Conservation (phyloP, 2,329 filamentous ascomycete species). For the Cryoendolithus antarcticus region DNA sequence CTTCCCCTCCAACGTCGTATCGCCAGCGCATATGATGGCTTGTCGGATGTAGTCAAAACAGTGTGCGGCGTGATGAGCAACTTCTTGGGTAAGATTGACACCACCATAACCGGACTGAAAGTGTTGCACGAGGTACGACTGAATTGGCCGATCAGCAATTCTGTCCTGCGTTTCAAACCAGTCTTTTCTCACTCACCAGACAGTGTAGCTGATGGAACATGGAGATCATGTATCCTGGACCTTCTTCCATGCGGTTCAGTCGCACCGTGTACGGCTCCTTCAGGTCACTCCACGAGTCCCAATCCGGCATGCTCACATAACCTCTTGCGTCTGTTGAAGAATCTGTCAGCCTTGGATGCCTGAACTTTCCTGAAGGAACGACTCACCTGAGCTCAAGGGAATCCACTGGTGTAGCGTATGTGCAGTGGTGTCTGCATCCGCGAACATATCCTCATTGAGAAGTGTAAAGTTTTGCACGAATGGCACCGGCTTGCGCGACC, state of each 20-base stretch:
- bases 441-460: conserved; percentile 6
- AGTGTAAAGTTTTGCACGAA: conserved; percentile 1
- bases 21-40: conserved; percentile 18
- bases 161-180: too few species aligned
- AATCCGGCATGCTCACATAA: conserved; percentile 3
- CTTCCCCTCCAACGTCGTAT: conserved; percentile 16
- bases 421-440: conserved; percentile 1
- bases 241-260: conserved; percentile 2
- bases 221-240: conserved; percentile 11
- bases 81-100: conserved; percentile 9
- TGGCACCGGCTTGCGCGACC: too few species aligned
- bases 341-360: background rate
- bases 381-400: conserved; percentile 4
- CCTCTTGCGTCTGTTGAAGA: conserved; percentile 2
- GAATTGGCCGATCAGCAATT: too few species aligned
- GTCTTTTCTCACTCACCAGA: conserved; percentile 7
- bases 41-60: conserved; percentile 23
- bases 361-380: background rate
- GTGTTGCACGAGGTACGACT: conserved; percentile 5
- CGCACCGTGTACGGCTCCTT: conserved; percentile 4
- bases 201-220: conserved; percentile 20
- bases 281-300: conserved; percentile 2
- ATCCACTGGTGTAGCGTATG: conserved; percentile 6
- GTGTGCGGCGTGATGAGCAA: conserved; percentile 15
- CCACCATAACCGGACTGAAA: conserved; percentile 8